Evolutionary conservation across 2,329 filamentous ascomycete species (phyloP), one percentile per base, ranked within the genome.

Genomic region (Gnomoniopsis smithogilvyi): DNA sequence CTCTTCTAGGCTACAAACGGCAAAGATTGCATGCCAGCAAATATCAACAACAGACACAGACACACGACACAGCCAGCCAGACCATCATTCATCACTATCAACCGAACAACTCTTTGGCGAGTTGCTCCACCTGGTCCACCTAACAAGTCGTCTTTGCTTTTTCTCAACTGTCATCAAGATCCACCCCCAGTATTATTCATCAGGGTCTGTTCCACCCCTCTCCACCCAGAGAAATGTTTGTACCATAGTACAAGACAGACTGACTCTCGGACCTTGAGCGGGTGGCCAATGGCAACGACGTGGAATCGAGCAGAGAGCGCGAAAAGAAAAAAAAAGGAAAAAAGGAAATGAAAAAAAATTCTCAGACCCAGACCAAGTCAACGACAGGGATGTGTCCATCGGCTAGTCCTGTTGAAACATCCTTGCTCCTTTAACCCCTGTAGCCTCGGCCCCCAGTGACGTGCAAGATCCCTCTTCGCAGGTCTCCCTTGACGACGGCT

Each of bases 301-400:
- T 24, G 34, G 21, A 24, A 36, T 7, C 12, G 30, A 36, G 24
- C 14, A 38, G 26, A 26, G 34, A 15, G n/a, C 8, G 21, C 15
- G 19, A n/a, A 22, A 17, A 17, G 6, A 19, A 19, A 45, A 30
- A 22, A 43, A 45, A 15, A 30, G 21, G 19, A 46, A 50, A 56
- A 47, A 48, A 36, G 52, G 10, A 26, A 53, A 30, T 19, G 54
- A 47, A 48, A 34, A 54, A 53, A 54, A 54, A 54, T 30, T 53
- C 49, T 51, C 49, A 51, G 24, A 7, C 2, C 17, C 19, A 24
- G 21, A 30, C 26, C 26, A 30, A 4, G 26, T 4, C 26, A 30
- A 30, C 8, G 26, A 38, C 53, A 55, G 30, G 53, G 53, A 48
- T 49, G 14, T 7, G 19, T 19, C n/a, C 26, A 46, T 55, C 43